Evolutionary conservation across 345 rosid species (phyloP), one percentile per base, ranked within the genome.

Genomic region (Aquilaria malaccensis): DNA sequence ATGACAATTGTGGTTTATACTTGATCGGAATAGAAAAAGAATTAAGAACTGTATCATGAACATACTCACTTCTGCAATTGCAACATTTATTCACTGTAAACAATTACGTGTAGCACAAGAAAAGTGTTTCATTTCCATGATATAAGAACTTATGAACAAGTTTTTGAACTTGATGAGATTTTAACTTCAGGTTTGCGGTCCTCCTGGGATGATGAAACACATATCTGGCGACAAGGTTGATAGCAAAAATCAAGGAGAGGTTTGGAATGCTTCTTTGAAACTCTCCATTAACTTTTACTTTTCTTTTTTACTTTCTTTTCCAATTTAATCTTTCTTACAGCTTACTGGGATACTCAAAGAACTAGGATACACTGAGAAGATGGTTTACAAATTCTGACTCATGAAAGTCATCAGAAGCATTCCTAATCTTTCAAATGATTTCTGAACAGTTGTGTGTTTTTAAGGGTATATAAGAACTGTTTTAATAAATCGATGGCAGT

Each of bases 191-290:
- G 96, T 93, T 32, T 93, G 97, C 48, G 98, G 98, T 48, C 98
- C 97, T 49, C 85, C 96, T 64, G 97, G 97, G 66, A 87, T 93
- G 98, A 87, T 89, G 97, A 77, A 87, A 57, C 97, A 89, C 56
- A 72, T 89, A 70, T 89, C 98, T 13, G 98, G 98, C 51, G 88
- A 66, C 37, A 93, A 89, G 80, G 98, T 92, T 71, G 84, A 87
- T 74, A 95, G 87, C 75, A 51, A 70, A 57, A 76, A 96, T 60
- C 96, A 93, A 65, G 98, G 98, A 74, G 94, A 93, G 97, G 98
- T 92, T 78, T 55, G 74, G 41, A 52, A 41, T 47, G 49, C 49
- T 13, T 45, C 37, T 30, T 30, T 15, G 1, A 15, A 33, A 52
- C 30, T 46, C 33, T 22, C 32, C 1, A 30, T 2, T 47, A 14